These are phyloP conservation scores for Metschnikowia drakensbergensis DNA, from an alignment of 805 yeast genomes.

Conservation along the genomic window DNA sequence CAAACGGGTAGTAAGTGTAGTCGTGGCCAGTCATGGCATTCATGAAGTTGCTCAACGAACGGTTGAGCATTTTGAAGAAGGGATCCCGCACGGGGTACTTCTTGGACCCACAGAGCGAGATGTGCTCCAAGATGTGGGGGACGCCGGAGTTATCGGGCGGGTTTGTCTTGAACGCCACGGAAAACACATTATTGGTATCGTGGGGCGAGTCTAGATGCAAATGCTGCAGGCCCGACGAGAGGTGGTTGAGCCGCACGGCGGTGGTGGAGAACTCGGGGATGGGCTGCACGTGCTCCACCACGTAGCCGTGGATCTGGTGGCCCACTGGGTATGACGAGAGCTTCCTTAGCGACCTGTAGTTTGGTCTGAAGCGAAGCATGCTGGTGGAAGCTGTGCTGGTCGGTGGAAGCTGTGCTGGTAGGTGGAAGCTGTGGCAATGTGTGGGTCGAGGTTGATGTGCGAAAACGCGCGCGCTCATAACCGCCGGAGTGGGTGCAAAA, in stretches of 20 bases:
- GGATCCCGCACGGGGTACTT: constrained; percentile 96
- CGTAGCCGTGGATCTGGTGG: constrained; percentile 59
- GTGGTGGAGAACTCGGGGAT: constrained; percentile 80
- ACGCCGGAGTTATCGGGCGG: constrained; percentile 95
- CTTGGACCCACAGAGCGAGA: constrained; percentile 89
- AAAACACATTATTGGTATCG: constrained; percentile 83
- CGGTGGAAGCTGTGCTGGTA: background rate
- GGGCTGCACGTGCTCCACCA: constrained; percentile 56
- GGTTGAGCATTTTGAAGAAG: constrained; percentile 91
- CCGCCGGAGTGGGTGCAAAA: too few species aligned
- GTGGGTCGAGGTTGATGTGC: too few species aligned
- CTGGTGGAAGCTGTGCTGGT: background rate
- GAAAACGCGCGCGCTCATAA: too few species aligned
- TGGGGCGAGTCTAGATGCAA: constrained; percentile 76
- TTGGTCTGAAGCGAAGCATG: background rate
- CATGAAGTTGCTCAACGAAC: constrained; percentile 95
- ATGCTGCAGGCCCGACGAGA: constrained; percentile 71
- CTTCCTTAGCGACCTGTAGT: background rate
- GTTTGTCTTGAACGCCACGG: constrained; percentile 86
- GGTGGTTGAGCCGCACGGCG: constrained; percentile 72
- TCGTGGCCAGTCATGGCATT: constrained; percentile 99
- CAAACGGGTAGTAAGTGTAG: constrained; percentile 92
- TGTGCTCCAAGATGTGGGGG: constrained; percentile 94
- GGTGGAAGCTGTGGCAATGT: too few species aligned
- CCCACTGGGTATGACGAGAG: constrained; percentile 47